Evolutionary conservation across 192 early-diverging fungal species (phyloP), one percentile per base, ranked within the genome.

Genomic region (Podila epigama): DNA sequence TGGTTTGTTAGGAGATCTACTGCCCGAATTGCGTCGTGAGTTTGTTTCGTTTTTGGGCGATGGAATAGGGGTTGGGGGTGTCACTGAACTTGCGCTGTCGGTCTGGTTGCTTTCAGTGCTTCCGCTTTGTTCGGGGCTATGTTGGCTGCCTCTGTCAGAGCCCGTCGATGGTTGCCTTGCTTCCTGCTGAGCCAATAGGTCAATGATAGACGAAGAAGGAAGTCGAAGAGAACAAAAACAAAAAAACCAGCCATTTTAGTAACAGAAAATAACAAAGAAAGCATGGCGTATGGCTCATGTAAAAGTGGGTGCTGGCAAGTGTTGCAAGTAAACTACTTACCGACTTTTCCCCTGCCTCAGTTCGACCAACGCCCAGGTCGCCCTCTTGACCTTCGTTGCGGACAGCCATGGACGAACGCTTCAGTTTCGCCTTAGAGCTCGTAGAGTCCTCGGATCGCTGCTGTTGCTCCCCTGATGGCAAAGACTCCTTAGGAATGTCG

Each of bases 361-460:
- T 32, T 18, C 4, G 28, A 16, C 37, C 61, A 27, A 36, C 32
- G 42, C 37, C 27, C 34, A 18, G 11, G 1, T 15, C 36, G 33
- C 27, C 25, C 28, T 36, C 68, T 18, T 56, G 52, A 3, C 25
- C 5, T 16, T 59, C 69, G 33, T 41, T 51, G 8, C 44, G 65
- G 28, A 29, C 44, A 42, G 73, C 66, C 66, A 77, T 63, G 4
- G 71, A 75, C 2, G 71, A 75, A 10, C 71, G 42, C 61, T 77
- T 68, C 55, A 68, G 39, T 28, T 77, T 77, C 9, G 65, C 5
- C 37, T 68, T 77, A 44, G 52, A 55, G 27, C 40, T 22, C n/a
- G 36, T 16, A 4, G 35, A 8, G 44, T 18, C 40, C 22, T 18
- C 55, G 18, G 34, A 28, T 37, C 28, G 11, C 35, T 15, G 44